Percentiles rank a stretch among this genome's conserved stretches.
Conservation (phyloP, 257 asterid species). For the Lantana camara region DNA sequence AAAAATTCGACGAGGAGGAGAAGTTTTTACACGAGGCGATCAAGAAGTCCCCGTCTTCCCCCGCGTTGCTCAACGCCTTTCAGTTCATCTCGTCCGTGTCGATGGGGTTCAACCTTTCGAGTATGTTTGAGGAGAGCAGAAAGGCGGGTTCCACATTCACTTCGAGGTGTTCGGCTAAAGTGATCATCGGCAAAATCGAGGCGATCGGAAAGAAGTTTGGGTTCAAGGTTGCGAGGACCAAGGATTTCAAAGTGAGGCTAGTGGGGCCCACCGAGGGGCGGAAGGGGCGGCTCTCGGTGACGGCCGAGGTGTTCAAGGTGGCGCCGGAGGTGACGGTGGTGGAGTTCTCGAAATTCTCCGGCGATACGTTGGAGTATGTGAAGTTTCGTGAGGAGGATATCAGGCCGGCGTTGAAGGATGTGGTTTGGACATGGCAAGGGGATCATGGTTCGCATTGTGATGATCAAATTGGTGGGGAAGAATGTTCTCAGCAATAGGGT, state of each 20-base stretch:
- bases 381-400: constrained; percentile 62
- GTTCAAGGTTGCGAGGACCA: constrained; percentile 40
- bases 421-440: constrained; percentile 66
- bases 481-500: constrained; percentile 12
- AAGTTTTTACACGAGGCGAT: constrained; percentile 27
- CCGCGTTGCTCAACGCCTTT: constrained; percentile 58
- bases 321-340: constrained; percentile 72
- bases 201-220: constrained; percentile 41
- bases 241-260: constrained; percentile 44
- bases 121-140: constrained; percentile 50
- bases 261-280: constrained; percentile 51
- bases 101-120: constrained; percentile 54
- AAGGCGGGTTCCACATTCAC: constrained; percentile 48
- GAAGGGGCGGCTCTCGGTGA: constrained; percentile 49
- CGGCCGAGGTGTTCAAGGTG: constrained; percentile 62
- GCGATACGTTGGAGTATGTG: constrained; percentile 61
- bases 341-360: constrained; percentile 62
- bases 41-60: constrained; percentile 57
- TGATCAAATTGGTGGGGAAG: neutral
- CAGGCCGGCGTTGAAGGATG: constrained; percentile 61
- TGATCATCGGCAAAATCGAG: constrained; percentile 40
- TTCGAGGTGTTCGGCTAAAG: constrained; percentile 39
- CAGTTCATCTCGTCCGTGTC: constrained; percentile 68
- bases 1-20: constrained; percentile 42
- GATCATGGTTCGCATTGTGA: constrained; percentile 1